Evolutionary conservation across 2,329 filamentous ascomycete species (phyloP), one percentile per base, ranked within the genome.

Genomic region (Cryphonectria naterciae): DNA sequence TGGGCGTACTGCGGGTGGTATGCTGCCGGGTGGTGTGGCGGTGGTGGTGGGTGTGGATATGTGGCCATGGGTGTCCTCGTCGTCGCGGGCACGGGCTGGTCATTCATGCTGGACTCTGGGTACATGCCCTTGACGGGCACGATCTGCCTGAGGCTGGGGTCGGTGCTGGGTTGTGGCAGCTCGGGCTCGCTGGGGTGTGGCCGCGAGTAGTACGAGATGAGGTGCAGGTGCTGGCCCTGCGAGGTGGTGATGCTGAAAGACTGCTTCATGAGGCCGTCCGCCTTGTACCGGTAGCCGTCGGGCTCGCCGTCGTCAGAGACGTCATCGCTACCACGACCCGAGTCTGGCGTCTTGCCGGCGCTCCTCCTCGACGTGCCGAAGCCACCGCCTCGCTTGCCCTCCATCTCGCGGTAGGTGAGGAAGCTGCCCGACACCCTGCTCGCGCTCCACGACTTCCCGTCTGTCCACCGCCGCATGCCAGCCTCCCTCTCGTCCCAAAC

Each of bases 401-500:
- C 96, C 96, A 99, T 99, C 80, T 99, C 96, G 54, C 96, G 88
- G 79, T 99, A 99, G 10, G 96, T 98, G 72, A 99, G 83, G 80
- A 99, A 99, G 83, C 96, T 98, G 67, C 96, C 96, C 0, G 95
- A 98, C 0, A 99, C 96, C 73, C 96, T 90, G 83, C 95, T 98
- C 46, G 96, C 96, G 78, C 95, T 98, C 96, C 96, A 99, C 49
- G 95, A 98, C 81, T 99, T 99, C 70, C 96, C 96, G 77, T 99
- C 96, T 0, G 96, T 99, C 96, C 96, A 99, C 81, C 96, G 87
- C 78, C 96, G 89, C 96, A 99, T 99, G 75, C 96, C 96, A 15
- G 96, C 96, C 84, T 99, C 96, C 76, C 95, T 87, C 85, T 99
- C 96, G 81, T 99, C 96, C 96, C 96, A 99, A n/a, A 99, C 96